Evolutionary conservation across 345 rosid genomes (phyloP), one percentile per base, ranked within the genome.

Genomic region (Erodium maritimum): DNA sequence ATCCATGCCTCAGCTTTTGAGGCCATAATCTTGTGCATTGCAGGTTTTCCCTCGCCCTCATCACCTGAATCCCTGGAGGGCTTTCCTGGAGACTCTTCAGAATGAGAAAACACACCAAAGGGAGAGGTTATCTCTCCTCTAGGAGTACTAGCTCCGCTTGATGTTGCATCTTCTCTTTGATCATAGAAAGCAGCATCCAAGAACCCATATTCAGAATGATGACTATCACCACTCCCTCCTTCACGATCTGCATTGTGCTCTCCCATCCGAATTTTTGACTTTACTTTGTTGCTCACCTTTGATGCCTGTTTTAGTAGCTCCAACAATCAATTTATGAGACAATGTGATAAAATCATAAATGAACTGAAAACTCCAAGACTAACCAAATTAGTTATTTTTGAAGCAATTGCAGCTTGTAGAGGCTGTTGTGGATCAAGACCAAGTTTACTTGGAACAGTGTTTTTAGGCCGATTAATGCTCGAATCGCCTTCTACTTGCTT

Each of bases 341-440:
- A 65, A 1, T 19, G 61, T 13, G 34, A 29, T 53, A 37, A 64
- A 64, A 67, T 67, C 50, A 67, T 34, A 52, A 24, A 61, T 54
- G 67, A 34, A 37, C 20, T 51, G 58, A 60, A 75, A 67, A 58
- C 17, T 17, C 53, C n/a, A 51, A 63, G 42, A 78, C 91, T 82
- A 69, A 93, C 99, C 87, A 93, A 75, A 74, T 87, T 83, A 18
- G 99, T 79, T 70, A 93, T 76, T 71, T 80, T 89, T n/a, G 95
- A 89, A 12, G 96, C 91, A 71, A 93, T 73, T 56, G 95, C 88
- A 53, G 64, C 62, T 79, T 93, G 99, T 59, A 88, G 64, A 70
- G 99, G 95, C 78, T 93, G 96, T 61, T 85, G 94, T 65, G 94
- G 66, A 72, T 86, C 95, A 65, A 86, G 85, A 50, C 96, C 96